These are phyloP conservation scores for Lepidium aucheri DNA, from an alignment of 345 rosid genomes.

Conservation along the genomic window DNA sequence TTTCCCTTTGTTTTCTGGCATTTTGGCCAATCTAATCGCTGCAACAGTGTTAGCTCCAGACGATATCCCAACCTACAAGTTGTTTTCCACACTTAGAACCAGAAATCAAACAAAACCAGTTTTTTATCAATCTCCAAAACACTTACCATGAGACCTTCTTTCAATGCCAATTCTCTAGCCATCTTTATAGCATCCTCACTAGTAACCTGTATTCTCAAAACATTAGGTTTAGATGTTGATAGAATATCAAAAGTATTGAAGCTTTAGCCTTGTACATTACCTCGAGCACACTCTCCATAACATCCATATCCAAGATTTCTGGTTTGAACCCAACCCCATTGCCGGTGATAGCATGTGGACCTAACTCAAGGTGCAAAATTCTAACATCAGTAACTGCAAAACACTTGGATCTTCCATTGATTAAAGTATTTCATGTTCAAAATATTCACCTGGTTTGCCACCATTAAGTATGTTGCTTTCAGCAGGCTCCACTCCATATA, in stretches of 20 bases:
- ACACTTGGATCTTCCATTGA: neutral
- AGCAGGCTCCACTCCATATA: slow-evolving; percentile 94
- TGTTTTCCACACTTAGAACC: neutral
- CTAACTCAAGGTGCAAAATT: slow-evolving; percentile 29
- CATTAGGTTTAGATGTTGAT: neutral
- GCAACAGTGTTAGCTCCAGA: slow-evolving; percentile 95
- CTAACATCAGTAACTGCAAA: neutral
- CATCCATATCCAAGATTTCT: slow-evolving; percentile 86
- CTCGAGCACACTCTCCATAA: slow-evolving; percentile 90
- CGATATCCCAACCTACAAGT: slow-evolving; percentile 82
- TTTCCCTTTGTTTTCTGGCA: slow-evolving; percentile 95
- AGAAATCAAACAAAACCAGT: neutral
- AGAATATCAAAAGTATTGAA: neutral
- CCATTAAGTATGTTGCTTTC: slow-evolving; percentile 93
- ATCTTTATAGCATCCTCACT: slow-evolving; percentile 88
- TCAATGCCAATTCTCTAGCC: slow-evolving; percentile 91
- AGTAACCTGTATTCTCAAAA: slow-evolving; percentile 46
- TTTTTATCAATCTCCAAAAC: neutral
- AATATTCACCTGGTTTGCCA: slow-evolving; percentile 75
- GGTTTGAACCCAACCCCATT: slow-evolving; percentile 98
- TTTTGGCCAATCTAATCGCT: slow-evolving; percentile 63
- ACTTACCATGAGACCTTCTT: slow-evolving; percentile 92
- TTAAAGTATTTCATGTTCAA: neutral
- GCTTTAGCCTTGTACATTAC: slow-evolving; percentile 21
- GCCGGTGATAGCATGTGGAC: slow-evolving; percentile 94